Evolutionary conservation across 139 green algal species (phyloP).

Genomic region (Ostreobium quekettii): DNA sequence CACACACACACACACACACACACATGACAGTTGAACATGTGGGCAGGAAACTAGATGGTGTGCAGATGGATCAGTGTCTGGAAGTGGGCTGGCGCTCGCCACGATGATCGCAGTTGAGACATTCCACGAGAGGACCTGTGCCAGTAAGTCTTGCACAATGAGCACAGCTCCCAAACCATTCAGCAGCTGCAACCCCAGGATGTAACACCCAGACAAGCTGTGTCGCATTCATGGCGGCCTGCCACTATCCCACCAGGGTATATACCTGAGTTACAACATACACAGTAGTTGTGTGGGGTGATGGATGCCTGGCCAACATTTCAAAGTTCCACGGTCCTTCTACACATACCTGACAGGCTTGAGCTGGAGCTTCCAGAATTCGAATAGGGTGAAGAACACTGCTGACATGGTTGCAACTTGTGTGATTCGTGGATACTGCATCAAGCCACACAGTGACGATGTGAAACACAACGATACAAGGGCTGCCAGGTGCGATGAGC

Average conservation of each 20-base stretch:
- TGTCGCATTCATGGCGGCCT: no score
- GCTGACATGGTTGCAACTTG: conserved; percentile 57
- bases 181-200: background rate
- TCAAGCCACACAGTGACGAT: background rate
- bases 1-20: conserved; percentile 2
- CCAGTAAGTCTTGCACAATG: background rate
- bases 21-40: background rate
- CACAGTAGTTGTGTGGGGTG: background rate
- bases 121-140: no score
- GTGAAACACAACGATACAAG: background rate
- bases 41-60: no score
- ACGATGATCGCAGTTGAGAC: no score
- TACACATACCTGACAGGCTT: conserved; percentile 10
- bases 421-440: conserved; percentile 46
- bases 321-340: background rate
- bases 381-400: conserved; percentile 64
- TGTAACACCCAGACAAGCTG: background rate
- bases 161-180: background rate
- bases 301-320: background rate
- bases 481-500: no score
- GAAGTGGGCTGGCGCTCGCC: no score
- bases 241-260: no score
- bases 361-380: conserved; percentile 24
- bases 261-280: no score
- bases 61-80: no score